Evolutionary conservation across 257 asterid genomes (phyloP).

Genomic region (Fraxinus americana): DNA sequence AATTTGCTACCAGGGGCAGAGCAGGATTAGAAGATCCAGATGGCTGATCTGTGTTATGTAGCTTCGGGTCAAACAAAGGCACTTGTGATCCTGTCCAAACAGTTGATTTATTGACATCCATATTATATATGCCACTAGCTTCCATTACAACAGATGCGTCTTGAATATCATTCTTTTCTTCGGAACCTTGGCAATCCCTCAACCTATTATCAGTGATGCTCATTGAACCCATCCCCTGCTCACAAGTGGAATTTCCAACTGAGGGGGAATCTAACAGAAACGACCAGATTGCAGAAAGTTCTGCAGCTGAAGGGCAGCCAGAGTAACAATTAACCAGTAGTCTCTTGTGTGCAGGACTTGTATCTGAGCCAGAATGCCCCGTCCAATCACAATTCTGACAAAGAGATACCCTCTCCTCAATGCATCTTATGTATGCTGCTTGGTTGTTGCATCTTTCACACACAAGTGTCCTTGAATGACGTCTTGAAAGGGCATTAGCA

Average conservation of each 20-base stretch:
- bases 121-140: conserved; percentile 24
- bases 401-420: conserved; percentile 49
- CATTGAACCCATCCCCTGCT: conserved; percentile 40
- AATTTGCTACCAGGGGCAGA: conserved; percentile 37
- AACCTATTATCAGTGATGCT: conserved; percentile 31
- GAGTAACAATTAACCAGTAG: conserved; percentile 48
- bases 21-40: conserved; percentile 36
- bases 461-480: conserved; percentile 51
- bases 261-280: conserved; percentile 38
- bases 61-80: conserved; percentile 28
- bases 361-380: conserved; percentile 36
- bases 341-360: conserved; percentile 44
- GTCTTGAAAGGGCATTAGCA: conserved; percentile 56
- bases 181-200: conserved; percentile 24
- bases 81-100: conserved; percentile 32
- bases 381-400: conserved; percentile 55
- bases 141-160: conserved; percentile 29
- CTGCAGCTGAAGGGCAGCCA: conserved; percentile 52
- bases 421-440: conserved; percentile 49
- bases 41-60: conserved; percentile 24
- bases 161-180: conserved; percentile 31
- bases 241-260: conserved; percentile 29
- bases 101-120: conserved; percentile 25
- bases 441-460: conserved; percentile 56
- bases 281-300: conserved; percentile 48